Base-by-base conservation (phyloP, 2,329 filamentous ascomycete species). In the Monosporascus sp. region DNA sequence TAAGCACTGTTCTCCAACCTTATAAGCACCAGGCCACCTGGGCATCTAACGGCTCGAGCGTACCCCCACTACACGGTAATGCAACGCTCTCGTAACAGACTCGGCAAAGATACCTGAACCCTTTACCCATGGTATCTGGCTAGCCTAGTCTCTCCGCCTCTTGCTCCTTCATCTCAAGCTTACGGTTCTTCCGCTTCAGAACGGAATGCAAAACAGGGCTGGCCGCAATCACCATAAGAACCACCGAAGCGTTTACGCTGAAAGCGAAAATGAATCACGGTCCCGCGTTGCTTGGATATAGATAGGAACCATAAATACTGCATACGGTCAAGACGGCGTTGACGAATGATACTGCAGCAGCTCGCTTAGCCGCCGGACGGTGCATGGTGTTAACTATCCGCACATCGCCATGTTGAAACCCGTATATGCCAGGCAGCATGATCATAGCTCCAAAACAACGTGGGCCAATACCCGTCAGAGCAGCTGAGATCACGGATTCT, bases 261-360 rank as follows among this genome's bases (percentile, higher is more conserved):
- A 65, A 64, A 2, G 62, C 63, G 37, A 64, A 38, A 6, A 60
- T 55, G 25, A 65, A 65, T 1, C 63, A 52, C 0, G 62, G 63
- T 1, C 49, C 58, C 2, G 57, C 62, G 8, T 62, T 47, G 41
- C 55, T 57, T 2, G 62, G 57, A 35, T 65, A 63, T 24, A 65
- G 17, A 52, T 62, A 65, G 0, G 63, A 62, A 24, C 60, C 59
- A 44, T 65, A 64, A 24, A 65, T 58, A n/a, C 55, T 54, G 6
- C 58, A 56, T 3, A 65, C 39, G 1, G 58, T 62, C 2, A 59
- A 52, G 14, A 64, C 39, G 3, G 62, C 60, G 27, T 64, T 65
- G 24, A 60, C 60, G 6, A 64, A 61, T 1, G 60, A 59, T 2
- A 63, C 52, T 0, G 61, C 60, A 0, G 57, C 59, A 14, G 55